Conservation (phyloP, 2,329 filamentous ascomycete species). For the Raffaelea ambrosiae region DNA sequence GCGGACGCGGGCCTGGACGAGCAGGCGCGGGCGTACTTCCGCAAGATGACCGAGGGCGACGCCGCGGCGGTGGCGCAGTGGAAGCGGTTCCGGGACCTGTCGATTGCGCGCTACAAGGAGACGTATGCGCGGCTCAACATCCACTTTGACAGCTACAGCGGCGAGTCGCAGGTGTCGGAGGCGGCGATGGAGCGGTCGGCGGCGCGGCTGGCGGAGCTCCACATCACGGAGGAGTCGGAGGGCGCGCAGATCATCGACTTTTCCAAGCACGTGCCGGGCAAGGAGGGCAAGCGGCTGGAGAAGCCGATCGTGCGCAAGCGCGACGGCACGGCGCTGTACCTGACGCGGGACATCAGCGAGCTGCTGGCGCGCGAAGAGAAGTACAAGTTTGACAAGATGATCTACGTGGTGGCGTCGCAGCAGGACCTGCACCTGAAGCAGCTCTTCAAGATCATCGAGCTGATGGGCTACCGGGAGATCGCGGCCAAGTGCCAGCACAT, state of each 20-base stretch:
- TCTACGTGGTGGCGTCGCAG: conserved; percentile 66
- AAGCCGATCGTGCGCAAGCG: conserved; percentile 64
- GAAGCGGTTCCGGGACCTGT: conserved; percentile 58
- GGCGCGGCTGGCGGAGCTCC: conserved; percentile 52
- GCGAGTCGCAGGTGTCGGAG: conserved; percentile 64
- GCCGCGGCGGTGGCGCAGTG: conserved; percentile 51
- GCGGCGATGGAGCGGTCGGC: conserved; percentile 58
- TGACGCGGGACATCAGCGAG: conserved; percentile 71
- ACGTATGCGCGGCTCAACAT: conserved; percentile 66
- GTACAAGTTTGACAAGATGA: conserved; percentile 68
- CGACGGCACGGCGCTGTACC: conserved; percentile 67
- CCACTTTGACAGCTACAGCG: conserved; percentile 63
- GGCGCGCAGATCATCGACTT: conserved; percentile 68
- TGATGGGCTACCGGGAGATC: conserved; percentile 61
- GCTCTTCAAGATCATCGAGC: conserved; percentile 67
- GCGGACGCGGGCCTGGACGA: conserved; percentile 58
- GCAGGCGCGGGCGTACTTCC: conserved; percentile 66
- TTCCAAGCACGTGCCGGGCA: conserved; percentile 55
- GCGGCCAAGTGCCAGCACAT: conserved; percentile 62
- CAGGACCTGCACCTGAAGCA: conserved; percentile 68
- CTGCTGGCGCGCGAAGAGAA: conserved; percentile 55
- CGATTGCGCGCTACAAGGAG: conserved; percentile 57
- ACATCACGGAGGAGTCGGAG: conserved; percentile 60
- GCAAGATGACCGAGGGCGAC: conserved; percentile 62
- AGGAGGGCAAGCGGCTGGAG: conserved; percentile 60